Conservation (phyloP, 2,329 filamentous ascomycete species). For the Chaetomiaceae sp. region DNA sequence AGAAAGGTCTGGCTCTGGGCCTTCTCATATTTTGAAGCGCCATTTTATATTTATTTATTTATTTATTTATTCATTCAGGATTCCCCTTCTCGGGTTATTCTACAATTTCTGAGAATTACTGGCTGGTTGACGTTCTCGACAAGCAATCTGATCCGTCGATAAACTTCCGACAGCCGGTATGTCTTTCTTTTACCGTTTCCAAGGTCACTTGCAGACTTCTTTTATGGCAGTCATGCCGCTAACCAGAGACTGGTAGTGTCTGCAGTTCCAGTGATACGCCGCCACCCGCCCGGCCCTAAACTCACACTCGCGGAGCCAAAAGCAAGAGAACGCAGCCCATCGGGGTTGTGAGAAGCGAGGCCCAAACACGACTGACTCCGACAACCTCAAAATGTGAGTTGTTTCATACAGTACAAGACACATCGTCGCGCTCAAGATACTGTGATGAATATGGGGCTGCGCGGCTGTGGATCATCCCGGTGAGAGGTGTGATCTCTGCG, state of each 20-base stretch:
- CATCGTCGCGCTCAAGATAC: not conserved
- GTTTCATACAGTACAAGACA: not conserved
- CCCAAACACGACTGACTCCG: slow-evolving; percentile 3
- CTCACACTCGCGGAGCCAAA: not conserved
- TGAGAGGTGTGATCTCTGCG: not conserved
- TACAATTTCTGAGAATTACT: too few species aligned
- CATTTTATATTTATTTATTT: too few species aligned
- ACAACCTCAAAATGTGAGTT: slow-evolving; percentile 7
- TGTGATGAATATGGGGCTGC: not conserved
- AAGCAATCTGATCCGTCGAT: too few species aligned
- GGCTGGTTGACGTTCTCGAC: too few species aligned
- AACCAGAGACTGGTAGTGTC: too few species aligned
- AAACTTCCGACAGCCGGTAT: too few species aligned
- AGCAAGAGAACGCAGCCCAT: not conserved
- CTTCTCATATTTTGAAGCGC: too few species aligned
- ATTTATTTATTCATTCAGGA: not conserved
- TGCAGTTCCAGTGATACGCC: not conserved
- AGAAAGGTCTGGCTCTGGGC: too few species aligned
- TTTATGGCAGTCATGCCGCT: too few species aligned
- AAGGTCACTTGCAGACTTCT: too few species aligned
- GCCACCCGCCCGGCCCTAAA: not conserved
- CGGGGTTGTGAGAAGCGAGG: not conserved
- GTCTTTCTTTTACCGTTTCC: too few species aligned
- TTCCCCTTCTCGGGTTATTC: too few species aligned
- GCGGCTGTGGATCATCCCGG: not conserved